Evolutionary conservation across 2,329 filamentous ascomycete species (phyloP).

Genomic region (Shiraia bambusicola): DNA sequence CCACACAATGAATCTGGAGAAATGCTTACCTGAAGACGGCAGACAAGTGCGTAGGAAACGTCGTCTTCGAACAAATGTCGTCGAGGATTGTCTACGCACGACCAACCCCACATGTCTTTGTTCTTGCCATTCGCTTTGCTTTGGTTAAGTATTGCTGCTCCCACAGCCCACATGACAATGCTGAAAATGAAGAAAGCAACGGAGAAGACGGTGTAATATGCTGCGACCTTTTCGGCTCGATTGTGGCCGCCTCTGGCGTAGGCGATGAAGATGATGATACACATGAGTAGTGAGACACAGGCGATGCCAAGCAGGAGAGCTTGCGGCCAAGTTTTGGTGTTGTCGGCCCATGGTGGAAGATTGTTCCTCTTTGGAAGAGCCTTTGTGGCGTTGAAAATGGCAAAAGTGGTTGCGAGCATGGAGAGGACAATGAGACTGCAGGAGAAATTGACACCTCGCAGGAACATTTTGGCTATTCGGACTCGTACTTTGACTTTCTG

Average conservation of each 20-base stretch:
- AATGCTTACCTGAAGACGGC: slow-evolving; percentile 72
- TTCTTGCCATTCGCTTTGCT: slow-evolving; percentile 70
- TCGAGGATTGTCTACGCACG: slow-evolving; percentile 87
- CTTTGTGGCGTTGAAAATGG: slow-evolving; percentile 89
- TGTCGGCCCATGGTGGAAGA: slow-evolving; percentile 79
- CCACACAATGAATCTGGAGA: not conserved
- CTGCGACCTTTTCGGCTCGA: slow-evolving; percentile 85
- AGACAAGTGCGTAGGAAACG: slow-evolving; percentile 86
- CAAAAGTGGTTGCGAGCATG: slow-evolving; percentile 84
- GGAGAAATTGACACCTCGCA: slow-evolving; percentile 95
- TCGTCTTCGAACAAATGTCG: slow-evolving; percentile 74
- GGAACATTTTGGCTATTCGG: slow-evolving; percentile 87
- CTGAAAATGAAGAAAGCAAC: slow-evolving; percentile 92
- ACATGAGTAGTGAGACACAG: slow-evolving; percentile 77
- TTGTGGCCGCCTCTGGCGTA: slow-evolving; percentile 88
- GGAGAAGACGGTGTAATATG: slow-evolving; percentile 94
- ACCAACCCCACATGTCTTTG: slow-evolving; percentile 97
- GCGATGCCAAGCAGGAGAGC: slow-evolving; percentile 77
- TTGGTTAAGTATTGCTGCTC: slow-evolving; percentile 80
- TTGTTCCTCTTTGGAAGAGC: slow-evolving; percentile 72
- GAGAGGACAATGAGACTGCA: slow-evolving; percentile 93
- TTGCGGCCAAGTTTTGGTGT: slow-evolving; percentile 86
- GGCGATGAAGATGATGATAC: slow-evolving; percentile 75
- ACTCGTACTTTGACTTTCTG: slow-evolving; percentile 93
- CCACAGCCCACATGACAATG: slow-evolving; percentile 87